A percentile compares a stretch with the other conserved stretches of the same genome.
phyloP scores from a whole-genome alignment of 805 yeast species.

The Barnettozyma sp. region DNA sequence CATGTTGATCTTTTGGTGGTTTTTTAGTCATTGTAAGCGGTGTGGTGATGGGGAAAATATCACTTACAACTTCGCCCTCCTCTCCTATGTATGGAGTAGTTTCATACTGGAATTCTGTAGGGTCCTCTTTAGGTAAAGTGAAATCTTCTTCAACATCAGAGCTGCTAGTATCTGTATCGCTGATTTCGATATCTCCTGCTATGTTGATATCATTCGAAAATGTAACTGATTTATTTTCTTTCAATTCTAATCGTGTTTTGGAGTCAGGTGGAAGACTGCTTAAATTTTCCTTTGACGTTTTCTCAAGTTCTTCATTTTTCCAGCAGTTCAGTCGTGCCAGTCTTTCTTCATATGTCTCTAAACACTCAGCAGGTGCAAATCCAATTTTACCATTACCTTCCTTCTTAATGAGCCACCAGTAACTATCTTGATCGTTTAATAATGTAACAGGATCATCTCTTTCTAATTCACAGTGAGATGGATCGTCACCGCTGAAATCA shows the following conservation, averaged over 20 bases:
- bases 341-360: constrained; percentile 88
- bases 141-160: background rate
- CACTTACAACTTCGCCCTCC: constrained; percentile 19
- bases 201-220: constrained; percentile 18
- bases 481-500: constrained; percentile 87
- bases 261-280: constrained; percentile 6
- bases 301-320: constrained; percentile 64
- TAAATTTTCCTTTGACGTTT: constrained; percentile 12
- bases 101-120: constrained; percentile 9
- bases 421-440: constrained; percentile 82
- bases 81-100: constrained; percentile 10
- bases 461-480: constrained; percentile 74
- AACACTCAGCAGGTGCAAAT: constrained; percentile 92
- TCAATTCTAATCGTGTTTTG: constrained; percentile 4
- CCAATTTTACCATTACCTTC: constrained; percentile 67
- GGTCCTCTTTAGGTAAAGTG: too few species aligned
- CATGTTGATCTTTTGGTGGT: background rate
- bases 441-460: constrained; percentile 80
- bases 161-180: background rate
- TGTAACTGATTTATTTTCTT: constrained; percentile 18
- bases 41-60: constrained; percentile 17
- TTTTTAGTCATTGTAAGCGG: constrained; percentile 20
- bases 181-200: constrained; percentile 11
- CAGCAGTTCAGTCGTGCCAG: constrained; percentile 88
- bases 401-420: constrained; percentile 89